Base-by-base conservation (phyloP, 257 asterid genomes). In the Echites panduratus region DNA sequence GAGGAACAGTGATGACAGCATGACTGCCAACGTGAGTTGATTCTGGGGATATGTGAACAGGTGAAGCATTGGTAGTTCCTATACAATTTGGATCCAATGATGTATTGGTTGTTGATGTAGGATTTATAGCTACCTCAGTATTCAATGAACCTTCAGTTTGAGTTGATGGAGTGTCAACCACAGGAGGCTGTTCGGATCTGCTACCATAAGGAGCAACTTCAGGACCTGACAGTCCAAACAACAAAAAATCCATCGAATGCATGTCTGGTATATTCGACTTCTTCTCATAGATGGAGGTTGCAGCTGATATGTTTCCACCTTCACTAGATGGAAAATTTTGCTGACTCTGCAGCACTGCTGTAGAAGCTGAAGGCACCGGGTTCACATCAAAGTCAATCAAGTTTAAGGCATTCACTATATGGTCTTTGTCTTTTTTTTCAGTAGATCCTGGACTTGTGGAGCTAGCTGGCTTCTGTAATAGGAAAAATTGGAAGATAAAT, bases 351-450 rank as follows among this genome's bases (percentile, higher is more conserved):
- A 73, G 71, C 54, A 73, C 79, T 14, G 77, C 70, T 63, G 79
- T 68, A 68, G 75, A 44, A 27, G 59, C 38, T 70, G 77, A 64
- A 72, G 89, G 73, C 84, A 77, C 88, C 52, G 87, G 76, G 32
- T 72, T 56, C 50, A 64, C 76, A 43, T 84, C 96, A 47, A 84
- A 90, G 75, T 92, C 96, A 53, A 92, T 92, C 89, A 92, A 85
- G 87, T 83, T 89, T 45, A 54, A 72, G 49, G 76, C 16, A 47
- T 57, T 78, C 61, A 71, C 78, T 0, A 71, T 48, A 65, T 76
- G 76, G 24, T 77, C 66, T 79, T 81, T 77, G 74, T 69, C 75
- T 13, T 70, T 78, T 71, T 50, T 78, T 29, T 63, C 79, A 50
- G 67, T 35, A 41, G 80, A 50, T 19, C 54, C 80, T 44, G 66